Evolutionary conservation across 176 grass and related monocot genomes (phyloP).

Genomic region (Musa schizocarpa): DNA sequence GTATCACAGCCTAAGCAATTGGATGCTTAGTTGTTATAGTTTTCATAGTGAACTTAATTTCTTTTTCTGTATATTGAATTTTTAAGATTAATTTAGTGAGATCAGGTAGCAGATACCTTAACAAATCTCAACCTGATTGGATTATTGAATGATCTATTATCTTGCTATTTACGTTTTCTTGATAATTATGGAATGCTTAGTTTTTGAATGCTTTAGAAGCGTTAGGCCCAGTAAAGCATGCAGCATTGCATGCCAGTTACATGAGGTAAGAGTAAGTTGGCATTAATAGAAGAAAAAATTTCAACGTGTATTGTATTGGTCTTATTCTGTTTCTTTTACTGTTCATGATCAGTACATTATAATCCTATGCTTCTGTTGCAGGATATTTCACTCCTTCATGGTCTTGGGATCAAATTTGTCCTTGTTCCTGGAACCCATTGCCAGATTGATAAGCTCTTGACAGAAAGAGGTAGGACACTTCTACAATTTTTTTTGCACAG

Average conservation of each 20-base stretch:
- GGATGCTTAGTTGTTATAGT: too few species aligned
- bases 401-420: constrained; percentile 91
- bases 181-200: not conserved
- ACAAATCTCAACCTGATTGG: not conserved
- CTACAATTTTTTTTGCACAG: not conserved
- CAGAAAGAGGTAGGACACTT: constrained; percentile 58
- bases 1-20: too few species aligned
- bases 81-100: not conserved
- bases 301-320: not conserved
- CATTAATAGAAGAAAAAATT: not conserved
- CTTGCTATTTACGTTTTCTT: not conserved
- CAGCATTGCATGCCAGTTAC: not conserved
- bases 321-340: not conserved
- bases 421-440: constrained; percentile 78
- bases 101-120: not conserved
- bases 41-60: not conserved
- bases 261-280: not conserved
- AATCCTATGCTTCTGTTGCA: constrained; percentile 12
- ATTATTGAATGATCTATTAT: not conserved
- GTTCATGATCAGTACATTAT: not conserved
- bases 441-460: constrained; percentile 72
- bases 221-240: not conserved
- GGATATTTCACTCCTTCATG: constrained; percentile 96
- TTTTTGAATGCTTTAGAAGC: not conserved
- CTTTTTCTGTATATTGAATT: not conserved